These are phyloP conservation scores for Penicillium canariense DNA, from an alignment of 495 filamentous ascomycete genomes.

Conservation along the genomic window DNA sequence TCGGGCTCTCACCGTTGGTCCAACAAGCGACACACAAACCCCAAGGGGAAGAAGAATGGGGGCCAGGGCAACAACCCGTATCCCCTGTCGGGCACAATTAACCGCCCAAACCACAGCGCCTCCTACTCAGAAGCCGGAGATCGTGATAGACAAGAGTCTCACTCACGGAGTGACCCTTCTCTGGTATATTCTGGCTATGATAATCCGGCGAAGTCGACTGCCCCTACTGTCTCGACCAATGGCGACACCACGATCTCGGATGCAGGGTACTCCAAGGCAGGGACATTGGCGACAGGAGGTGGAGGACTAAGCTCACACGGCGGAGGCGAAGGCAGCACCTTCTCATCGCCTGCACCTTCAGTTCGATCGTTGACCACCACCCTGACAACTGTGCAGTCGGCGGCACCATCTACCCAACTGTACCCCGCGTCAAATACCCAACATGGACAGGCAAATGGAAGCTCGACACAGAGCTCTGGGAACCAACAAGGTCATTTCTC, in stretches of 20 bases:
- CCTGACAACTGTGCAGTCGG: constrained; percentile 92
- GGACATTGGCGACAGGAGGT: constrained; percentile 63
- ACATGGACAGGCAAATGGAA: constrained; percentile 41
- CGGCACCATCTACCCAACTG: constrained; percentile 64
- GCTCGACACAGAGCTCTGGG: constrained; percentile 45
- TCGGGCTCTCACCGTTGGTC: constrained; percentile 46
- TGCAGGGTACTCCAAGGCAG: constrained; percentile 73
- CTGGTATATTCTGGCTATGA: constrained; percentile 57
- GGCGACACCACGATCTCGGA: constrained; percentile 71
- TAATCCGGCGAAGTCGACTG: constrained; percentile 61
- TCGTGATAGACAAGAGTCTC: constrained; percentile 26
- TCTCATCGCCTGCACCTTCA: constrained; percentile 90
- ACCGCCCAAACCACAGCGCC: constrained; percentile 51
- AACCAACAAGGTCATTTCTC: constrained; percentile 69
- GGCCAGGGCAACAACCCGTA: constrained; percentile 81
- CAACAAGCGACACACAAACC: constrained; percentile 46
- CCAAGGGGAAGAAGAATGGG: constrained; percentile 58
- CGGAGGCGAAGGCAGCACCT: constrained; percentile 78
- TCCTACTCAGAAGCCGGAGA: constrained; percentile 35
- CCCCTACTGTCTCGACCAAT: constrained; percentile 79
- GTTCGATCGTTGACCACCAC: constrained; percentile 91
- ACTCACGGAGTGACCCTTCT: constrained; percentile 52
- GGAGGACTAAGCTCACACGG: constrained; percentile 63
- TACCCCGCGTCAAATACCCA: constrained; percentile 42
- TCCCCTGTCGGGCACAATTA: constrained; percentile 58